Percentiles rank a stretch among this genome's conserved stretches.
Evolutionary conservation across 805 yeast genomes (phyloP).

Genomic region (Zygosaccharomyces rouxii): DNA sequence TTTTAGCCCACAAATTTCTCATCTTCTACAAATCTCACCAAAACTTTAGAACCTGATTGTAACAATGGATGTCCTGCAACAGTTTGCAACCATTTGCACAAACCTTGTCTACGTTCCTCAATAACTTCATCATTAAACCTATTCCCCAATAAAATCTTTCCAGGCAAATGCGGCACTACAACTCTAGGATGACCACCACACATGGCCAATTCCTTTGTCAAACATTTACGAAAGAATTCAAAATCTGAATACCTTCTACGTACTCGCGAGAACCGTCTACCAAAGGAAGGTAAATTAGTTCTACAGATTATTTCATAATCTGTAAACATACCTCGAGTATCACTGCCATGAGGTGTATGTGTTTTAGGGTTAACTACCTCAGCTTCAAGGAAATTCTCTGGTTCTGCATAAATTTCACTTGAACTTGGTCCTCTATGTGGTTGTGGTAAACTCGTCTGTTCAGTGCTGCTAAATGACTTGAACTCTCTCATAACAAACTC

Average conservation of each 20-base stretch:
- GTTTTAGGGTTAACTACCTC: constrained; percentile 53
- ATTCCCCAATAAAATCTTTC: constrained; percentile 68
- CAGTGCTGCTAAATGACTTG: constrained; percentile 30
- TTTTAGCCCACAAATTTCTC: constrained; percentile 42
- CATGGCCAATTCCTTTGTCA: constrained; percentile 65
- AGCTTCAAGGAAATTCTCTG: constrained; percentile 88
- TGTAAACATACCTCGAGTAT: constrained; percentile 60
- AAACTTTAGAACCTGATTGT: constrained; percentile 77
- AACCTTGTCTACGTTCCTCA: constrained; percentile 75
- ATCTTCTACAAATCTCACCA: constrained; percentile 82
- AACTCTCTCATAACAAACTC: constrained; percentile 22
- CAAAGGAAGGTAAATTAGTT: constrained; percentile 88
- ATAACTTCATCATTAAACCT: constrained; percentile 79
- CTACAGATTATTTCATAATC: constrained; percentile 88
- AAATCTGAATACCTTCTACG: constrained; percentile 89
- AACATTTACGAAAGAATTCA: constrained; percentile 67
- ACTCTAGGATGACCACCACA: constrained; percentile 46
- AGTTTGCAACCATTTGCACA: constrained; percentile 69
- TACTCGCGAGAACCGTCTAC: constrained; percentile 56
- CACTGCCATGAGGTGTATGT: constrained; percentile 37
- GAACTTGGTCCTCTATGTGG: constrained; percentile 51
- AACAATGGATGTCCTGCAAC: constrained; percentile 92
- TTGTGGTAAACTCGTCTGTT: constrained; percentile 20
- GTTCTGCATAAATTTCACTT: constrained; percentile 86
- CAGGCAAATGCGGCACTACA: constrained; percentile 82